Conservation (phyloP, 306 rosid species). For the Myrica gale region DNA sequence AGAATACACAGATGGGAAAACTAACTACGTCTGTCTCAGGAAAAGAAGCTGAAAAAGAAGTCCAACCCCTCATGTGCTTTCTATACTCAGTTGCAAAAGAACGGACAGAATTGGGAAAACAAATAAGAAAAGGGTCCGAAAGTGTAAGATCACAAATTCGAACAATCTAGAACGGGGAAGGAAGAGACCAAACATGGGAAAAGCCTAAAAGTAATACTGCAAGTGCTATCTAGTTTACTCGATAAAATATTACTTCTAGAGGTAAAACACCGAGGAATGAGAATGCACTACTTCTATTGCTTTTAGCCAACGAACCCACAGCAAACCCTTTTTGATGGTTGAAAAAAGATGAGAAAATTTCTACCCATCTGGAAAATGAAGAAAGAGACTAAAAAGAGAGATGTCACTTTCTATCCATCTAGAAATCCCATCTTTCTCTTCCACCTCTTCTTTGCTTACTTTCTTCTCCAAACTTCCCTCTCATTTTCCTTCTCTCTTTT, state of each 20-base stretch:
- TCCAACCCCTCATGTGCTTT: too few species aligned
- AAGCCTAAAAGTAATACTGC: background rate
- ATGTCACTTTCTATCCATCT: background rate
- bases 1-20: background rate
- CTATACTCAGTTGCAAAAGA: background rate
- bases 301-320: too few species aligned
- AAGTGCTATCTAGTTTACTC: background rate
- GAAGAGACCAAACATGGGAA: background rate
- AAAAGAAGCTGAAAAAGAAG: background rate
- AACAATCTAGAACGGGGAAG: background rate
- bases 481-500: background rate
- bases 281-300: too few species aligned
- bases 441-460: background rate
- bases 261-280: background rate
- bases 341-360: too few species aligned
- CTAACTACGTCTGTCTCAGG: background rate
- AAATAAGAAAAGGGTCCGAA: background rate
- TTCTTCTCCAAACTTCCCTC: conserved; percentile 27
- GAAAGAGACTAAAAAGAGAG: background rate
- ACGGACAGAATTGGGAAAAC: background rate
- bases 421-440: background rate
- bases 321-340: too few species aligned
- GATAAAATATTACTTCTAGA: too few species aligned
- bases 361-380: too few species aligned
- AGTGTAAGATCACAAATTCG: background rate